A percentile compares a stretch with the other conserved stretches of the same genome.
Conservation (phyloP, 495 filamentous ascomycete species). For the Lasiosphaeris hirsuta region DNA sequence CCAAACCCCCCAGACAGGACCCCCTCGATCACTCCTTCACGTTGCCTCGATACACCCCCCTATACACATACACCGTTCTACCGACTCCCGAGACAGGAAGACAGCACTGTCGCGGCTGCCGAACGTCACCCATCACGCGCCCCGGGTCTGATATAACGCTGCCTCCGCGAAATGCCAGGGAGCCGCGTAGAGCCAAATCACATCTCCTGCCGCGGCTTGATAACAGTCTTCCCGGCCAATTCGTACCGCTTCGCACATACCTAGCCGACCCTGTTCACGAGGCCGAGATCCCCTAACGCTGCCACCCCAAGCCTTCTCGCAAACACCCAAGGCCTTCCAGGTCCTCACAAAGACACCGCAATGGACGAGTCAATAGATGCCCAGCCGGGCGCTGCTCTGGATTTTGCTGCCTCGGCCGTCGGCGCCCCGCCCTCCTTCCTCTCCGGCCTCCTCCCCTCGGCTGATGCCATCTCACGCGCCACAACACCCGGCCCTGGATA, state of each 20-base stretch:
- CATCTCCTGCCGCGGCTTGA: not conserved
- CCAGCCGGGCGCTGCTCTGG: slow-evolving; percentile 16
- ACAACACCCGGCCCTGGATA: slow-evolving; percentile 44
- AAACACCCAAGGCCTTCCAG: not conserved
- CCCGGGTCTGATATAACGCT: not conserved
- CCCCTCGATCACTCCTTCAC: too few species aligned
- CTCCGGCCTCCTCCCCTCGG: slow-evolving; percentile 23
- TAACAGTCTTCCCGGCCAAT: not conserved
- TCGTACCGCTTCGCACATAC: too few species aligned
- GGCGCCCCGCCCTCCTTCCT: slow-evolving; percentile 23
- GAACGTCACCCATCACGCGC: not conserved
- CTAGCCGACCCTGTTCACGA: not conserved
- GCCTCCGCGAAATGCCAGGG: slow-evolving; percentile 9
- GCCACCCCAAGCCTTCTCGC: too few species aligned
- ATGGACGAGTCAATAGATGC: slow-evolving; percentile 34
- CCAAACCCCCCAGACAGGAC: too few species aligned
- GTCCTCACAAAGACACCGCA: not conserved
- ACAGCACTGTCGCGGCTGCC: slow-evolving; percentile 10
- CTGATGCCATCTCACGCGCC: slow-evolving; percentile 47
- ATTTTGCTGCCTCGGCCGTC: slow-evolving; percentile 22
- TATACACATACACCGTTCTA: not conserved
- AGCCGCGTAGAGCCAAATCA: not conserved
- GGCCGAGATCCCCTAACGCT: too few species aligned
- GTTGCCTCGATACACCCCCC: too few species aligned
- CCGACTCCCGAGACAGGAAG: slow-evolving; percentile 6